These are phyloP conservation scores for Oenanthe javanica DNA, from an alignment of 140 eudicot species.

Conservation along the genomic window DNA sequence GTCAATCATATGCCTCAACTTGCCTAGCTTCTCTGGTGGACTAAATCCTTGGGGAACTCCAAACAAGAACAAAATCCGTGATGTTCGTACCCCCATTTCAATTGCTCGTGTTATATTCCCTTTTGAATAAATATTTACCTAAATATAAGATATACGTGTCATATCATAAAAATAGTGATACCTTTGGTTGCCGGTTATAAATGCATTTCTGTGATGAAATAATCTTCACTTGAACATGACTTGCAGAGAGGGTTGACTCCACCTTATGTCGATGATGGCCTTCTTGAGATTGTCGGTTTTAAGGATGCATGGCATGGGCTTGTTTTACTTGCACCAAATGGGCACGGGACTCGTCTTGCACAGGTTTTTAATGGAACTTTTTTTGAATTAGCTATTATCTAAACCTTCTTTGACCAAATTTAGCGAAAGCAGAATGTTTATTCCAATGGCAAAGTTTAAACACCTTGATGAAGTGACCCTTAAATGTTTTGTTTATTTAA, in stretches of 20 bases:
- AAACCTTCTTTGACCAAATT: not conserved
- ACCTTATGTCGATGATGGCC: constrained; percentile 82
- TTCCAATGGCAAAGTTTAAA: not conserved
- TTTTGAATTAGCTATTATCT: not conserved
- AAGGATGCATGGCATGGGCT: constrained; percentile 99
- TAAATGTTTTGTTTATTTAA: not conserved
- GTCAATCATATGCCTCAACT: constrained; percentile 86
- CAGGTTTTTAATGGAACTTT: constrained; percentile 44
- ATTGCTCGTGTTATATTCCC: not conserved
- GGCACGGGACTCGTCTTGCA: constrained; percentile 95
- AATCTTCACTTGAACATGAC: constrained; percentile 10
- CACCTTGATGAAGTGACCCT: not conserved
- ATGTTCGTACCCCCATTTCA: constrained; percentile 32
- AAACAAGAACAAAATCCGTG: constrained; percentile 34
- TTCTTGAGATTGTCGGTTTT: constrained; percentile 84
- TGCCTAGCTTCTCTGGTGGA: constrained; percentile 98
- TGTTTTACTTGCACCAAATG: constrained; percentile 75
- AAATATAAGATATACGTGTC: not conserved
- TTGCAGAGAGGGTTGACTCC: constrained; percentile 70
- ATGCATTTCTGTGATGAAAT: constrained; percentile 3
- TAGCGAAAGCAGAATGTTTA: not conserved
- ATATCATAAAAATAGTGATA: not conserved
- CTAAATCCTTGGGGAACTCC: constrained; percentile 98
- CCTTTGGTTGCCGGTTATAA: not conserved
- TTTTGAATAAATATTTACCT: not conserved